These are phyloP conservation scores for Candida lessepsii DNA, from an alignment of 805 yeast genomes.

Conservation along the genomic window DNA sequence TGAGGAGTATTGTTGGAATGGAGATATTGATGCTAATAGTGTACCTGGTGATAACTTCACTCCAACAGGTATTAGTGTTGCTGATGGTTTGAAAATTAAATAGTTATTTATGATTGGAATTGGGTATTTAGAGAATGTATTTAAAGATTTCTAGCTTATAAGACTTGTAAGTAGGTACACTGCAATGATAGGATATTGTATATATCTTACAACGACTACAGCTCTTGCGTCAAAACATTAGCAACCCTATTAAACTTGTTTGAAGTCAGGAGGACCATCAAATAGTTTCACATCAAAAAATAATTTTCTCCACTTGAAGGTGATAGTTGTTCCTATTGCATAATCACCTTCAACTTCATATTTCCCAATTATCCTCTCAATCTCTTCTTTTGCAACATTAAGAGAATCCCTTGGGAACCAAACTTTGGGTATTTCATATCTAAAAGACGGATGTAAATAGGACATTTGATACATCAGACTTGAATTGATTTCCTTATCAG, in stretches of 20 bases:
- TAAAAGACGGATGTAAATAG: slow-evolving; percentile 39
- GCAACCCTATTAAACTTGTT: too few species aligned
- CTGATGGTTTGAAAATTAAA: slow-evolving; percentile 1
- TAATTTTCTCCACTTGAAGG: slow-evolving; percentile 13
- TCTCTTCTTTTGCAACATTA: slow-evolving; percentile 10
- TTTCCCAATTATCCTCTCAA: background rate
- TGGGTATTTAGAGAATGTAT: too few species aligned
- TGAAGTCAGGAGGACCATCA: slow-evolving; percentile 38
- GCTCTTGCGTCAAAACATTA: too few species aligned
- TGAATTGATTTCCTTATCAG: background rate
- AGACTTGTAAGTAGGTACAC: too few species aligned
- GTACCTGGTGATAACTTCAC: slow-evolving; percentile 15
- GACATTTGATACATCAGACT: slow-evolving; percentile 24
- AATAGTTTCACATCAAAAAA: slow-evolving; percentile 19
- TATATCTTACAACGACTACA: too few species aligned
- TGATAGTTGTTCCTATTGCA: slow-evolving; percentile 26
- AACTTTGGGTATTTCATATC: slow-evolving; percentile 33
- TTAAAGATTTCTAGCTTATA: too few species aligned
- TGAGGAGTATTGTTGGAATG: slow-evolving; percentile 74
- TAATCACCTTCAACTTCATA: slow-evolving; percentile 21
- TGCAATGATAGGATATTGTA: too few species aligned
- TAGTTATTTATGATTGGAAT: background rate
- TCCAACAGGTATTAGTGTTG: slow-evolving; percentile 12
- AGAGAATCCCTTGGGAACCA: slow-evolving; percentile 43
- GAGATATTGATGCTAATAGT: slow-evolving; percentile 26